Base-by-base conservation (phyloP, 2,329 filamentous ascomycete genomes). In the Aspergillus persii region DNA sequence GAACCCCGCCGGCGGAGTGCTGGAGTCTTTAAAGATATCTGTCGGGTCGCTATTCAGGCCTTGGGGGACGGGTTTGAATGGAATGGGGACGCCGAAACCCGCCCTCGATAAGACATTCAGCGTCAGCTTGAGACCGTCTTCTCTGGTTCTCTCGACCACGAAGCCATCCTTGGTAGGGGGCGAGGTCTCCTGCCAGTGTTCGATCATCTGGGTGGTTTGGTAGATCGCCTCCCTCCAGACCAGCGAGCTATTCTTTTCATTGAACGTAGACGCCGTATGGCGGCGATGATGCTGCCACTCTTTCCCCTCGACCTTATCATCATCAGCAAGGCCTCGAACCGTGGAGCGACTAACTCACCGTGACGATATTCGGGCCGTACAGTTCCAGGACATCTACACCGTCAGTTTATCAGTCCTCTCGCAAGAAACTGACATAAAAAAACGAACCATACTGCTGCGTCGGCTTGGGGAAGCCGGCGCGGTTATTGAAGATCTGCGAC, bases 261-360 rank as follows among this genome's bases (percentile, higher is more conserved):
- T 80, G 66, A 82, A 81, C 3, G 73, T 72, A 0, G 76, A 71
- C 2, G 76, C 74, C 3, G 74, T 77, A 27, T 80, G 69, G 54
- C 74, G 75, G 8, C 79, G 72, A 54, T 82, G 80, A 27, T 77
- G 72, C 27, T 73, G 63, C 79, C 79, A 81, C 15, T 74, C 71
- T 31, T 71, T 61, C 27, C 73, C 71, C 50, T 69, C 64, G 31
- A 65, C 62, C 69, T 71, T 8, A n/a, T 1, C n/a, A 23, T 53
- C 27, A 46, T 18, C 18, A 30, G 36, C 30, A 36, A 7, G 2
- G 9, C 46, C 23, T 30, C 48, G 2, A 11, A 31, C 8, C 3
- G 30, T 31, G 30, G 11, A 36, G 33, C 7, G 3, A 18, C 12
- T 8, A 63, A 70, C 55, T 52, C 1, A 71, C 63, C 2, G 69